These are phyloP conservation scores for Candida qinlingensis DNA, from an alignment of 805 yeast genomes.

Conservation along the genomic window DNA sequence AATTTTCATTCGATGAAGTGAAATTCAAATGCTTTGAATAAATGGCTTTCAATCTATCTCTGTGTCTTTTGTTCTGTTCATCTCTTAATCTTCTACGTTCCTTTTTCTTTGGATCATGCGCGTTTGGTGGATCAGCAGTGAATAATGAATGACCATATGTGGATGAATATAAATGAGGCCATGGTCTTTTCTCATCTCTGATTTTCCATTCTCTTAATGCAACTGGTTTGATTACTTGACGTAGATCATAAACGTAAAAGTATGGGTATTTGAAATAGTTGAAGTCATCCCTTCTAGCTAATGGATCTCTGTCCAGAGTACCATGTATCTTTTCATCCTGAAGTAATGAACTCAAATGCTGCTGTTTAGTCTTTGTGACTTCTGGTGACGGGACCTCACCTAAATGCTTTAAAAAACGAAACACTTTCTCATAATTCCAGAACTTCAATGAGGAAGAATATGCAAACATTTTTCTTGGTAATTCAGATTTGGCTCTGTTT, in stretches of 20 bases:
- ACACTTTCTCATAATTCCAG: slow-evolving; percentile 84
- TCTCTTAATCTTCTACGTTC: slow-evolving; percentile 25
- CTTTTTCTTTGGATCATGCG: slow-evolving; percentile 35
- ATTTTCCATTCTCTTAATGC: slow-evolving; percentile 77
- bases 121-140: slow-evolving; percentile 47
- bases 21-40: slow-evolving; percentile 9
- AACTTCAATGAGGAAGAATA: slow-evolving; percentile 43
- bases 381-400: slow-evolving; percentile 32
- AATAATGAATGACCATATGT: slow-evolving; percentile 76
- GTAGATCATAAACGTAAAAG: slow-evolving; percentile 73
- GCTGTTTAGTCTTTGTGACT: slow-evolving; percentile 13
- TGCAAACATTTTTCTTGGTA: slow-evolving; percentile 51
- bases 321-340: slow-evolving; percentile 84
- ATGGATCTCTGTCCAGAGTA: slow-evolving; percentile 83
- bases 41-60: slow-evolving; percentile 28
- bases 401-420: slow-evolving; percentile 67
- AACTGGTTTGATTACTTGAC: slow-evolving; percentile 74
- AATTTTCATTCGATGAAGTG: slow-evolving; percentile 2
- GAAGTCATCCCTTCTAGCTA: slow-evolving; percentile 77
- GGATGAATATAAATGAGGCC: slow-evolving; percentile 60
- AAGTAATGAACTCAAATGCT: slow-evolving; percentile 54
- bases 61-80: slow-evolving; percentile 32
- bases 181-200: slow-evolving; percentile 25
- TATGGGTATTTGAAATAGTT: slow-evolving; percentile 74
- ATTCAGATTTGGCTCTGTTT: slow-evolving; percentile 43